Percentiles rank a stretch among this genome's conserved stretches.
These are phyloP conservation scores for Aspergillus nomiae DNA, from an alignment of 2,329 filamentous ascomycete species.

Conservation along the genomic window DNA sequence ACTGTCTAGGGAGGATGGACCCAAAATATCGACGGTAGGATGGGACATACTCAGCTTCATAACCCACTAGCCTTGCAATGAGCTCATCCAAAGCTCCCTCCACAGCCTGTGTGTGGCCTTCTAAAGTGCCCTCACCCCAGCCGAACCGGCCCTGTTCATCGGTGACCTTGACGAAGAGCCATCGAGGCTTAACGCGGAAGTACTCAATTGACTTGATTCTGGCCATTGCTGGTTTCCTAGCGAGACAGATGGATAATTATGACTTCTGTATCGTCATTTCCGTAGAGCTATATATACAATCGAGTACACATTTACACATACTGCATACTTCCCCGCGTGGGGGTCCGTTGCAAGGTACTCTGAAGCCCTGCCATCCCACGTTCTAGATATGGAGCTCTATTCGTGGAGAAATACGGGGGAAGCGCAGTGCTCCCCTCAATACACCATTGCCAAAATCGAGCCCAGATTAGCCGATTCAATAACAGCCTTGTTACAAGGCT, in stretches of 20 bases:
- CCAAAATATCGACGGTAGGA: not conserved
- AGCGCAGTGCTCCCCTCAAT: not conserved
- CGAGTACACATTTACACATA: not conserved
- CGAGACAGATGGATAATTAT: not conserved
- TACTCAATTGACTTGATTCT: slow-evolving; percentile 70
- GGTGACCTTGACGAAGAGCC: slow-evolving; percentile 77
- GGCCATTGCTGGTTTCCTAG: slow-evolving; percentile 50
- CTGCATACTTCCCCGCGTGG: slow-evolving; percentile 6
- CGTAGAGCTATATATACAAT: not conserved
- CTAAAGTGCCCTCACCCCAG: slow-evolving; percentile 75
- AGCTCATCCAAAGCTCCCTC: slow-evolving; percentile 73
- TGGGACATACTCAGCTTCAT: slow-evolving; percentile 66
- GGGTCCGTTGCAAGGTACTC: not conserved
- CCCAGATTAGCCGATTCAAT: not conserved
- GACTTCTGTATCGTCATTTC: not conserved
- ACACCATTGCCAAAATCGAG: not conserved
- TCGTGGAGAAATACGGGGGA: slow-evolving; percentile 18
- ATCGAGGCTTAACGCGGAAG: slow-evolving; percentile 73
- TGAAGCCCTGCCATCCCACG: not conserved
- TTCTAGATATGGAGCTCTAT: slow-evolving; percentile 5
- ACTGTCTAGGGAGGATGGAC: not conserved
- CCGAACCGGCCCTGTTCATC: slow-evolving; percentile 67
- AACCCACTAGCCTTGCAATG: slow-evolving; percentile 61
- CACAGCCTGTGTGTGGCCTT: slow-evolving; percentile 73
- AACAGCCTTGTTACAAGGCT: not conserved